Conservation (phyloP, 805 yeast species). For the Metschnikowia lochheadii region DNA sequence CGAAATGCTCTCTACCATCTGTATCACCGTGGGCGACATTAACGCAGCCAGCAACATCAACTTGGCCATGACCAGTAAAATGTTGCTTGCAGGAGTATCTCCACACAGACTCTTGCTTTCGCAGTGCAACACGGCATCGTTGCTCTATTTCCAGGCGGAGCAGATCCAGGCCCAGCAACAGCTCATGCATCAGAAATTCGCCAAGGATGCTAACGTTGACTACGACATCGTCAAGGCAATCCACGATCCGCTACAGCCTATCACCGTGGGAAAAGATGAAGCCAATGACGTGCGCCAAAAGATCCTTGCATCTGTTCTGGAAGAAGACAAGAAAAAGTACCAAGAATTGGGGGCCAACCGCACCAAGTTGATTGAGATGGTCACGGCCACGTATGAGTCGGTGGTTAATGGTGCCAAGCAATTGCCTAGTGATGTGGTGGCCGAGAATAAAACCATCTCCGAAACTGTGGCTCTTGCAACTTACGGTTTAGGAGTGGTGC, state of each 20-base stretch:
- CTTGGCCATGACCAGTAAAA: constrained; percentile 61
- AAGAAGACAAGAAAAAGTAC: constrained; percentile 28
- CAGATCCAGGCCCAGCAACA: constrained; percentile 50
- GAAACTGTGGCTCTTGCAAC: constrained; percentile 77
- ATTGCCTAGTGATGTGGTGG: constrained; percentile 24
- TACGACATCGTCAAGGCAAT: constrained; percentile 15
- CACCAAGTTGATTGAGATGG: constrained; percentile 26
- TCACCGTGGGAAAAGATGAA: constrained; percentile 8
- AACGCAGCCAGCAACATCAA: constrained; percentile 58
- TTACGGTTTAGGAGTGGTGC: constrained; percentile 80
- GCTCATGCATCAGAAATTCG: constrained; percentile 21
- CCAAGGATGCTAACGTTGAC: constrained; percentile 25
- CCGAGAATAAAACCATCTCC: constrained; percentile 32
- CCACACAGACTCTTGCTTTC: constrained; percentile 61
- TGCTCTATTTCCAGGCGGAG: constrained; percentile 65
- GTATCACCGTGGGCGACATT: constrained; percentile 65
- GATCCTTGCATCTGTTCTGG: constrained; percentile 13
- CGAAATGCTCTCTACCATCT: constrained; percentile 69
- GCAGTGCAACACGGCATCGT: constrained; percentile 66
- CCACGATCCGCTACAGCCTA: constrained; percentile 15
- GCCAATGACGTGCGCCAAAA: constrained; percentile 12
- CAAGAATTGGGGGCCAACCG: constrained; percentile 17
- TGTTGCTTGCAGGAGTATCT: constrained; percentile 67
- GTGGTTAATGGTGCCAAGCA: constrained; percentile 32
- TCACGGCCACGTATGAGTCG: constrained; percentile 33